Evolutionary conservation across 2,329 filamentous ascomycete genomes (phyloP).

Genomic region (Boeremia lycopersici): DNA sequence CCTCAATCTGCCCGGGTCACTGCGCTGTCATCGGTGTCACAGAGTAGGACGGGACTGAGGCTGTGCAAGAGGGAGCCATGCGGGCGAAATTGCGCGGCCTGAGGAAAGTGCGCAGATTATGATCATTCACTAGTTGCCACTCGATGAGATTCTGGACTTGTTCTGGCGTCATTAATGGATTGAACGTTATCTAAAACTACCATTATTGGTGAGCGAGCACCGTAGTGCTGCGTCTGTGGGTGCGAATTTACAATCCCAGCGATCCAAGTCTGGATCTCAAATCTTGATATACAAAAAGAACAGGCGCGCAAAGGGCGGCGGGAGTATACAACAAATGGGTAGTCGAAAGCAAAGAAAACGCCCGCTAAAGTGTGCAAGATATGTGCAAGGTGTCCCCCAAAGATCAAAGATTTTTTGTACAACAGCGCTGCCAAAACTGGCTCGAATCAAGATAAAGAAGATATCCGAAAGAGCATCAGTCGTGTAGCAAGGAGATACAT

Average conservation of each 20-base stretch:
- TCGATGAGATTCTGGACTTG: background rate
- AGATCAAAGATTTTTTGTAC: constrained; percentile 30
- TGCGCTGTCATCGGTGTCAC: constrained; percentile 4
- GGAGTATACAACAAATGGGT: constrained; percentile 17
- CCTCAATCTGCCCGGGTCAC: constrained; percentile 16
- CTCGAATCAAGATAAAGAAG: constrained; percentile 24
- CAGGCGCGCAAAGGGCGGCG: constrained; percentile 10
- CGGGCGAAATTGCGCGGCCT: background rate
- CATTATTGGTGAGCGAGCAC: constrained; percentile 14
- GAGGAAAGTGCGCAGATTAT: background rate
- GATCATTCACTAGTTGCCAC: background rate
- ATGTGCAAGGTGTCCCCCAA: constrained; percentile 8
- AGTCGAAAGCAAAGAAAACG: constrained; percentile 31
- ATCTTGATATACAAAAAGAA: constrained; percentile 13
- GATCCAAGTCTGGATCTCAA: constrained; percentile 4
- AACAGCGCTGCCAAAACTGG: constrained; percentile 27
- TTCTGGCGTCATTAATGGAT: background rate
- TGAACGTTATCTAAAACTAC: constrained; percentile 10
- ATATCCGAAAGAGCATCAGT: constrained; percentile 26
- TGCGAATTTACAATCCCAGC: constrained; percentile 9
- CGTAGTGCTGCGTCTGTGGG: constrained; percentile 3
- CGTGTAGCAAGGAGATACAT: constrained; percentile 17
- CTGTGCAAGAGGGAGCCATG: constrained; percentile 5
- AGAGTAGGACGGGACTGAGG: background rate
- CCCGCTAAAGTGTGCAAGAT: constrained; percentile 39